Percentiles rank a stretch among this genome's conserved stretches.
These are phyloP conservation scores for Immersiporthe knoxdaviesiana DNA, from an alignment of 2,329 filamentous ascomycete species.

Conservation along the genomic window DNA sequence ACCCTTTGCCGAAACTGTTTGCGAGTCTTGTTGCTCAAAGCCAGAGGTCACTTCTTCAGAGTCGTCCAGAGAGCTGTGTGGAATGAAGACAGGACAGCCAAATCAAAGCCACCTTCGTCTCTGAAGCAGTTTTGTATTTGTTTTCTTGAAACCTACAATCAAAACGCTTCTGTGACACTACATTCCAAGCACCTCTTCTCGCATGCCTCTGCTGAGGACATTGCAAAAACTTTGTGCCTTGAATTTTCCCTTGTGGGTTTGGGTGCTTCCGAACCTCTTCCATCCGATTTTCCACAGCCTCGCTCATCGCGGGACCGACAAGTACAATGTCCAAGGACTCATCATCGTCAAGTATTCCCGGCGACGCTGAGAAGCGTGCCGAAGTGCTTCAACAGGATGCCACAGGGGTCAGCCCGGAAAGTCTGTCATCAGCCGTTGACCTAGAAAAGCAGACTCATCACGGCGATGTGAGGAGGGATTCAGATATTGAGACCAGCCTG, in stretches of 20 bases:
- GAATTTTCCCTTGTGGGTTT: neutral
- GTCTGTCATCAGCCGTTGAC: neutral
- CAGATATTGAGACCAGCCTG: slow-evolving; percentile 13
- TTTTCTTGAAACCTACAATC: neutral
- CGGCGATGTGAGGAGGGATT: neutral
- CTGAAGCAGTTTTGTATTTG: neutral
- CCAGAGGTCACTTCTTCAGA: neutral
- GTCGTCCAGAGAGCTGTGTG: neutral
- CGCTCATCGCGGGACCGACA: no score
- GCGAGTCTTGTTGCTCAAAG: neutral
- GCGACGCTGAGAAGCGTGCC: slow-evolving; percentile 4
- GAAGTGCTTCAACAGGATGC: neutral
- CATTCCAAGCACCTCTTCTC: neutral
- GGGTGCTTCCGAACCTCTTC: neutral
- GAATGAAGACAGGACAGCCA: neutral
- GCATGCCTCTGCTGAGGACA: neutral
- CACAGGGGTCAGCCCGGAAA: neutral
- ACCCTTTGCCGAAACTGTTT: neutral
- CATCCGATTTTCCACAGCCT: neutral
- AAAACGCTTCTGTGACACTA: neutral
- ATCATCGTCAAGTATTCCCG: slow-evolving; percentile 6
- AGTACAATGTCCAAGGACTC: neutral
- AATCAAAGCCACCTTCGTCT: neutral
- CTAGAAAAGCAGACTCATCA: slow-evolving; percentile 11
- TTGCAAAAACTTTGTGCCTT: neutral